Evolutionary conservation across 495 filamentous ascomycete species (phyloP), one percentile per base, ranked within the genome.

Genomic region (Penicillium herquei): DNA sequence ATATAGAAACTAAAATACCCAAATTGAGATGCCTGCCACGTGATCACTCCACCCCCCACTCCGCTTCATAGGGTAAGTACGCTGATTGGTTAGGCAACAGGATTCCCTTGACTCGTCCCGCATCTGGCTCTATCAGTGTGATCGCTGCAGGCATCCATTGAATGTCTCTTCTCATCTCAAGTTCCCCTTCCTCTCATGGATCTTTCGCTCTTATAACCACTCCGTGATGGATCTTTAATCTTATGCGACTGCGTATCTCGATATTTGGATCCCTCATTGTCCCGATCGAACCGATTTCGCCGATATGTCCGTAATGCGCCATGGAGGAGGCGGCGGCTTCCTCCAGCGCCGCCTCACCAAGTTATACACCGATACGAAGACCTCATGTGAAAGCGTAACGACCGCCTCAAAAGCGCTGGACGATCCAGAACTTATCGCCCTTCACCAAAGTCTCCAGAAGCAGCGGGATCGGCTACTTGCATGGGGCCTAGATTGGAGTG

Each of bases 401-500:
- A 88, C 87, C 16, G 85, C 86, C 7, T 81, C 80, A 33, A 87
- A 84, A 59, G 78, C 75, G 50, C 78, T 72, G 42, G 77, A 79
- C 14, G 75, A 78, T 34, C 79, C 81, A 2, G 79, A 86, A 52
- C 70, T 85, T 6, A 71, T 78, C 16, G 71, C 75, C 17, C 68
- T 87, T 21, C 78, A 86, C 53, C 76, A 76, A 32, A 82, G 79
- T 55, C 81, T 84, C 58, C 75, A 80, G 49, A 84, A 77, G 33
- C 79, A 82, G 53, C 74, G 79, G 41, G 80, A 82, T 58, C 67
- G 92, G 32, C 75, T 96, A 57, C 83, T 93, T 44, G 86, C 87
- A 39, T 97, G 92, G 92, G 92, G 91, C 3, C 73, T 96, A 52
- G 88, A 93, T 66, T 97, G 92, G 92, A 92, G 84, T 49, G 91